A percentile compares a stretch with the other conserved stretches of the same genome.
These are phyloP conservation scores for Actinomortierella ambigua DNA, from an alignment of 371 early-diverging fungal species.

Conservation along the genomic window DNA sequence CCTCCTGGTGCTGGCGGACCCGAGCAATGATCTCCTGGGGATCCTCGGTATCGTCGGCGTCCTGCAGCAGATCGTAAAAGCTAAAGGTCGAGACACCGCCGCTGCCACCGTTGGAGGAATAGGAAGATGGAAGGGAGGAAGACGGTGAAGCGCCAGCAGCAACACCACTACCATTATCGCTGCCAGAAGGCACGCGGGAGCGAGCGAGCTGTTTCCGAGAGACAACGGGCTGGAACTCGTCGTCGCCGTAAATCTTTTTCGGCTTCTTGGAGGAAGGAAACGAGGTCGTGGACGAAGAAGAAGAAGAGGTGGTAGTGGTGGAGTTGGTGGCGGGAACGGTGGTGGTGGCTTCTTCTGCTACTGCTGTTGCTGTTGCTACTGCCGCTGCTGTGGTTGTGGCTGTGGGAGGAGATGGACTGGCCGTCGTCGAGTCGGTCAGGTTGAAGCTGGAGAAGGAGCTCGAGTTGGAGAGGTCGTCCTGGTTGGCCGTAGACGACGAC, in stretches of 20 bases:
- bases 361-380: conserved; percentile 1
- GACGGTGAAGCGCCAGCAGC: conserved; percentile 8
- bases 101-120: too few relatives aligned
- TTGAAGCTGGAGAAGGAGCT: not conserved
- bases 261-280: not conserved
- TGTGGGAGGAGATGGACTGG: not conserved
- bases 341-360: not conserved
- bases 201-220: conserved; percentile 45
- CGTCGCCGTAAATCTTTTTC: conserved; percentile 46
- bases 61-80: conserved; percentile 42
- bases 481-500: not conserved
- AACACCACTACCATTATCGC: too few relatives aligned
- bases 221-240: conserved; percentile 46
- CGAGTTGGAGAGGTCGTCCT: not conserved
- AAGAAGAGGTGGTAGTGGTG: not conserved
- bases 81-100: conserved; percentile 41
- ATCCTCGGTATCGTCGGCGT: conserved; percentile 39
- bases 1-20: conserved; percentile 4
- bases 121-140: too few relatives aligned
- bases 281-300: not conserved
- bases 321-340: not conserved
- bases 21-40: conserved; percentile 25
- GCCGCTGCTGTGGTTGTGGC: conserved; percentile 2
- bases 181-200: not conserved
- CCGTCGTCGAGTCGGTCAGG: not conserved